These are phyloP conservation scores for Ophiostoma angusticollis DNA, from an alignment of 2,329 filamentous ascomycete genomes.

Conservation along the genomic window DNA sequence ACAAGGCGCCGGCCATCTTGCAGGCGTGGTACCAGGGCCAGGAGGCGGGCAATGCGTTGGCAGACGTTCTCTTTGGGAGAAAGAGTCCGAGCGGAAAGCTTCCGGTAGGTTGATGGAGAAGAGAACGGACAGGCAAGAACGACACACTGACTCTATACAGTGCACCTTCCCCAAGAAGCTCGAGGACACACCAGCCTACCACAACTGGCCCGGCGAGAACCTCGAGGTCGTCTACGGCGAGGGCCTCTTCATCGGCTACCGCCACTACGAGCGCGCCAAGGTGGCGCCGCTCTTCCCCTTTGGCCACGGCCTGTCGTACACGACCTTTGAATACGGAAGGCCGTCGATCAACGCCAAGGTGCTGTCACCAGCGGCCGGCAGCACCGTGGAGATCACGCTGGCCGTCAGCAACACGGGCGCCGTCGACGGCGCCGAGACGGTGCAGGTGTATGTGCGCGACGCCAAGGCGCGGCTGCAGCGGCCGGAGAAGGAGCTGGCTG, in stretches of 20 bases:
- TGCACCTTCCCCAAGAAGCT: slow-evolving; percentile 52
- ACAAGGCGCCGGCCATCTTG: slow-evolving; percentile 50
- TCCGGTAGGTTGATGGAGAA: slow-evolving; percentile 39
- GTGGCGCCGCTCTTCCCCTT: slow-evolving; percentile 56
- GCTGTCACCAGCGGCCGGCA: slow-evolving; percentile 21
- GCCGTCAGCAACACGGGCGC: slow-evolving; percentile 42
- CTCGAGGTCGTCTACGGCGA: slow-evolving; percentile 57
- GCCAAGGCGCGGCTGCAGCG: slow-evolving; percentile 48
- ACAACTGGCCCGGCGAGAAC: slow-evolving; percentile 63
- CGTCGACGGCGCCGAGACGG: slow-evolving; percentile 46
- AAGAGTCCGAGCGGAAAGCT: slow-evolving; percentile 56
- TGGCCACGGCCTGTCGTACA: slow-evolving; percentile 63
- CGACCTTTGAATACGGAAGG: slow-evolving; percentile 50
- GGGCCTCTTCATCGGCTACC: slow-evolving; percentile 60
- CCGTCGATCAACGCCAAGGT: slow-evolving; percentile 25
- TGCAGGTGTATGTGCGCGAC: slow-evolving; percentile 57
- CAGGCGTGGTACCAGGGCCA: slow-evolving; percentile 62
- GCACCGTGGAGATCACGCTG: slow-evolving; percentile 31
- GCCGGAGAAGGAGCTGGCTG: slow-evolving; percentile 58
- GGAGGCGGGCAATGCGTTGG: slow-evolving; percentile 55
- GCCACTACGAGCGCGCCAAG: slow-evolving; percentile 52
- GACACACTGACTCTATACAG: slow-evolving; percentile 21
- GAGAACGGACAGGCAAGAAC: no score
- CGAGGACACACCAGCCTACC: slow-evolving; percentile 56
- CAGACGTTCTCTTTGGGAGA: slow-evolving; percentile 52